Base-by-base conservation (phyloP, 805 yeast species). In the Metschnikowia kunwiensis region DNA sequence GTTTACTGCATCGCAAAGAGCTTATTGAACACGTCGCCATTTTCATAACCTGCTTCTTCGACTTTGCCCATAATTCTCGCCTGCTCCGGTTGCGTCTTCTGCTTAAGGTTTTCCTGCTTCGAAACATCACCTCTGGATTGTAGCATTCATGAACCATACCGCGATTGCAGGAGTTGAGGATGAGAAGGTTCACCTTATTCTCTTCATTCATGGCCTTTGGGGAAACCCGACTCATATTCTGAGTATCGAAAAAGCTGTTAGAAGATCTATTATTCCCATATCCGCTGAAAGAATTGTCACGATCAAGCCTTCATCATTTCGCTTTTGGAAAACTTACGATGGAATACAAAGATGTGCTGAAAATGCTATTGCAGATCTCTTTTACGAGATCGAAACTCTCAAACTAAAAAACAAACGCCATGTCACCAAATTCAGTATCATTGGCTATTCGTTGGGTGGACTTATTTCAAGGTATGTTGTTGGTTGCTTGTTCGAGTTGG, bases 361-460 rank as follows among this genome's bases (percentile, higher is more conserved):
- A 41, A 54, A 60, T 36, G 61, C 65, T 7, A 51, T 64, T 8
- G 47, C 57, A 9, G 73, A 68, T 32, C 51, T 68, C 32, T 54
- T 65, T 20, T 65, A 61, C 32, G 72, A 66, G 44, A 61, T 67
- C 24, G 72, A 65, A 40, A 53, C 63, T 1, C 52, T 68, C 34
- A 60, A 58, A 42, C 47, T 51, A 32, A 54, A 54, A 29, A 50
- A 57, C 30, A 46, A 51, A 26, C 47, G 39, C 17, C 51, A 49
- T 15, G 86, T 86, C 8, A 65, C 69, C n/a, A 74, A 78, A 47
- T 74, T 91, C 32, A 84, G 94, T 43, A 67, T 91, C 27, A 71
- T 86, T 3, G 96, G 97, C 0, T 91, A 89, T 57, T 86, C 96
- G 0, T 63, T 91, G 40, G 97, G 97, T 15, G 97, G 97, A 0